These are phyloP conservation scores for Tothia fuscella DNA, from an alignment of 2,329 filamentous ascomycete species.

Conservation along the genomic window DNA sequence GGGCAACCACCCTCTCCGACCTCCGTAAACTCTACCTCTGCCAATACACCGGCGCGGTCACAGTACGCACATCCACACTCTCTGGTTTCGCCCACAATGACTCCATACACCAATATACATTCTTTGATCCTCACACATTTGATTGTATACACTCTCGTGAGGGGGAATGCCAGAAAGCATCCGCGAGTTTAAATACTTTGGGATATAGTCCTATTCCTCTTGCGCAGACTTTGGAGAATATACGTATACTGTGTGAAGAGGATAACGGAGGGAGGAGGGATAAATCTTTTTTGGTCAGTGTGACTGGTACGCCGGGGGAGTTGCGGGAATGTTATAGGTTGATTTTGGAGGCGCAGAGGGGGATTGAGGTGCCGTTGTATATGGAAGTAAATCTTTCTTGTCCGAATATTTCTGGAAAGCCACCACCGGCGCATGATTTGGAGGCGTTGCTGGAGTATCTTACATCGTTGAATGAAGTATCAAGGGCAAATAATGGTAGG, in stretches of 20 bases:
- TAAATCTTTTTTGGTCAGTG: conserved; percentile 51
- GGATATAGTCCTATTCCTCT: conserved; percentile 60
- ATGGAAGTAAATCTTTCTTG: conserved; percentile 72
- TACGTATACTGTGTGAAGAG: conserved; percentile 43
- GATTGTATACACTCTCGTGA: conserved; percentile 1
- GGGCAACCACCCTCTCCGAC: conserved; percentile 56
- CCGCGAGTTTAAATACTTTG: conserved; percentile 49
- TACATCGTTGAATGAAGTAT: conserved; percentile 25
- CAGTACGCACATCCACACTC: conserved; percentile 57
- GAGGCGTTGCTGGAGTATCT: conserved; percentile 45
- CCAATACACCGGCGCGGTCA: conserved; percentile 58
- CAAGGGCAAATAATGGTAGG: not conserved
- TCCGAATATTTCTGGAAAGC: conserved; percentile 57
- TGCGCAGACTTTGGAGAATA: conserved; percentile 44
- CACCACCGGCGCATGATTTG: conserved; percentile 58
- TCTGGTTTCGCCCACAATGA: conserved; percentile 52
- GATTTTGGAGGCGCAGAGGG: conserved; percentile 28
- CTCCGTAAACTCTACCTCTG: conserved; percentile 49
- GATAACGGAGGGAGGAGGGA: conserved; percentile 19
- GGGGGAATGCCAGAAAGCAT: conserved; percentile 1
- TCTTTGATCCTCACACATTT: conserved; percentile 40
- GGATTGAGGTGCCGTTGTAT: conserved; percentile 39
- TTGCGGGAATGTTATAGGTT: conserved; percentile 44
- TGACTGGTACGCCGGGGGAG: conserved; percentile 52
- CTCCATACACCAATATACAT: conserved; percentile 49